Percentiles rank a stretch among this genome's conserved stretches.
Evolutionary conservation across 768 basidiomycete species (phyloP).

Genomic region (Hygrophorus russula): DNA sequence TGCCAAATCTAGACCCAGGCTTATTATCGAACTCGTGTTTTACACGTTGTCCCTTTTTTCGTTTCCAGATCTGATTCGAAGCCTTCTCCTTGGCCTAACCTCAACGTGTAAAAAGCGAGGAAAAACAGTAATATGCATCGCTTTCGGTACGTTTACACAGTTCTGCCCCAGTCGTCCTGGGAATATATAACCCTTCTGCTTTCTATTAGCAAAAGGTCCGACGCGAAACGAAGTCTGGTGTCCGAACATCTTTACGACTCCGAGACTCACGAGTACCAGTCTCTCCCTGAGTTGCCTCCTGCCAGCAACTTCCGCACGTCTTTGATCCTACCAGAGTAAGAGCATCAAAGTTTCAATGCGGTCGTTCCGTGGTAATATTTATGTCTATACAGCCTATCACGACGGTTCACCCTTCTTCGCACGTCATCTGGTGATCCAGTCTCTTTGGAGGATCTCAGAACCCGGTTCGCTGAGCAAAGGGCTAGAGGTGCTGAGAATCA

Average conservation of each 20-base stretch:
- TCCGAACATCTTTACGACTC: slow-evolving; percentile 18
- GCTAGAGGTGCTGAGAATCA: slow-evolving; percentile 55
- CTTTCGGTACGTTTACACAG: slow-evolving; percentile 55
- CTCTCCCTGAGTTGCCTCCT: slow-evolving; percentile 50
- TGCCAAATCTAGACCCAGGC: not conserved
- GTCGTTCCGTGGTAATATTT: slow-evolving; percentile 7
- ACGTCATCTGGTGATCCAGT: slow-evolving; percentile 56
- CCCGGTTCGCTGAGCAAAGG: slow-evolving; percentile 66
- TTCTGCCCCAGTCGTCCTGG: slow-evolving; percentile 13
- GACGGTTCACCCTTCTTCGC: slow-evolving; percentile 73
- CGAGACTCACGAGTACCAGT: slow-evolving; percentile 15
- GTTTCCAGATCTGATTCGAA: slow-evolving; percentile 23
- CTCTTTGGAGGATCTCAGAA: slow-evolving; percentile 51
- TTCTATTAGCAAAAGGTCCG: slow-evolving; percentile 62
- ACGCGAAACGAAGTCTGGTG: slow-evolving; percentile 41
- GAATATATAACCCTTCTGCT: slow-evolving; percentile 12
- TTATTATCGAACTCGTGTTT: slow-evolving; percentile 47
- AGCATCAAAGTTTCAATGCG: slow-evolving; percentile 12
- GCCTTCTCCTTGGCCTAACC: slow-evolving; percentile 13
- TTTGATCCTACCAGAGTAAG: slow-evolving; percentile 78
- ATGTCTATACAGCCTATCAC: slow-evolving; percentile 46
- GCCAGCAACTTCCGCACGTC: slow-evolving; percentile 77
- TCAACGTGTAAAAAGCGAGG: slow-evolving; percentile 69
- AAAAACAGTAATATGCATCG: slow-evolving; percentile 46
- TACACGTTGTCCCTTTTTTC: slow-evolving; percentile 57